These are phyloP conservation scores for Cordyceps pruinosa DNA, from an alignment of 2,329 filamentous ascomycete genomes.

Conservation along the genomic window DNA sequence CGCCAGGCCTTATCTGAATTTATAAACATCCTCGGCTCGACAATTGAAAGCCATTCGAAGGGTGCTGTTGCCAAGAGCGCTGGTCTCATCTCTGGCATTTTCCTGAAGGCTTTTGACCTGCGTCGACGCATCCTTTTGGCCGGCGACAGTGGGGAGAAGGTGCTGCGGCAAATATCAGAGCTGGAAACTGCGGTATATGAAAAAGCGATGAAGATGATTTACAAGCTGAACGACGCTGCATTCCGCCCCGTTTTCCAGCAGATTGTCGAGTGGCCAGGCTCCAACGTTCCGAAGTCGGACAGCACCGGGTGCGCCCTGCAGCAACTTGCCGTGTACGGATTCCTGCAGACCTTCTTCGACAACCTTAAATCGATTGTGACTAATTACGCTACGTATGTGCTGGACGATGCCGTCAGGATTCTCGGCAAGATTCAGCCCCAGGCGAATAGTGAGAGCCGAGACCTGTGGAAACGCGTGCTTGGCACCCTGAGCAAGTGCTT, in stretches of 20 bases:
- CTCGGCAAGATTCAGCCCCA: constrained; percentile 42
- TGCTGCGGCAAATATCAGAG: constrained; percentile 42
- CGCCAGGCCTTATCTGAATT: constrained; percentile 59
- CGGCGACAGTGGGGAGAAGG: constrained; percentile 37
- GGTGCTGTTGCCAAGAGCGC: constrained; percentile 70
- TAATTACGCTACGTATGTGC: constrained; percentile 76
- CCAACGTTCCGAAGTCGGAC: constrained; percentile 56
- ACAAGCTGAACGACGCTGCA: constrained; percentile 89
- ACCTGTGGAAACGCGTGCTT: constrained; percentile 64
- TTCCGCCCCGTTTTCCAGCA: constrained; percentile 88
- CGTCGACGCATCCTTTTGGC: constrained; percentile 49
- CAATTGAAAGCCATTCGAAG: constrained; percentile 74
- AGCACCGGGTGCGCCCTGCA: constrained; percentile 51
- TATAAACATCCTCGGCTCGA: constrained; percentile 60
- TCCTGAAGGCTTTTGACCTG: constrained; percentile 57
- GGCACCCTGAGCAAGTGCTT: constrained; percentile 69
- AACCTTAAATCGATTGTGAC: constrained; percentile 91
- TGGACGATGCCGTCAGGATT: constrained; percentile 65
- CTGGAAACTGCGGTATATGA: constrained; percentile 62
- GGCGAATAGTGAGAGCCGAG: constrained; percentile 43
- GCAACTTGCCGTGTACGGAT: constrained; percentile 72
- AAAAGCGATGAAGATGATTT: constrained; percentile 79
- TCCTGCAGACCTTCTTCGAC: constrained; percentile 72
- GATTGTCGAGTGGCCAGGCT: constrained; percentile 73
- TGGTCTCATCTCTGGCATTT: constrained; percentile 57